Evolutionary conservation across 75 land plant genomes (phyloP).

Genomic region (Pinus tabuliformis): DNA sequence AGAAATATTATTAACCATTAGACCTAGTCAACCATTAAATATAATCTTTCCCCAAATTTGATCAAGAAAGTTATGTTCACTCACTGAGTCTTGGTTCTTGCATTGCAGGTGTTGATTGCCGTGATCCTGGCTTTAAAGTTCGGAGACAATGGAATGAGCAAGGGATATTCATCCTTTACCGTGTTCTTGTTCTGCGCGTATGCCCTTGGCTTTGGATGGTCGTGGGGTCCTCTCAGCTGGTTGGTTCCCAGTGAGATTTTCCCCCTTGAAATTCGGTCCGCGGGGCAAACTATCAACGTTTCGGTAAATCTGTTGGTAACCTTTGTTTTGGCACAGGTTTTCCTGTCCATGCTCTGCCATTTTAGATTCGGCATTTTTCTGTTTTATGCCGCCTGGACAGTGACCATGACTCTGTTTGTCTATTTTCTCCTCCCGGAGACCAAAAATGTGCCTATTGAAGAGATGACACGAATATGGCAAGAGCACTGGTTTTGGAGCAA

Average conservation of each 20-base stretch:
- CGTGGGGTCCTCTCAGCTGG: slow-evolving; percentile 47
- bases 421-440: slow-evolving; percentile 38
- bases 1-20: too few species aligned
- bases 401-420: slow-evolving; percentile 28
- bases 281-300: slow-evolving; percentile 35
- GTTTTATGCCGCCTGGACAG: slow-evolving; percentile 29
- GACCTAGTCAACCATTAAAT: too few species aligned
- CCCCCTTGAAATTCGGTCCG: slow-evolving; percentile 39
- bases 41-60: too few species aligned
- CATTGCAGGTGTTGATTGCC: too few species aligned
- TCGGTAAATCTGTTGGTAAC: slow-evolving; percentile 23
- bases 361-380: slow-evolving; percentile 33
- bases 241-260: slow-evolving; percentile 45
- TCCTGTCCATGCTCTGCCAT: slow-evolving; percentile 32
- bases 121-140: too few species aligned
- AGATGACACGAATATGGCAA: slow-evolving; percentile 66
- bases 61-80: too few species aligned
- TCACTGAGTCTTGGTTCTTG: too few species aligned
- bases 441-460: slow-evolving; percentile 59
- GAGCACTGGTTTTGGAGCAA: slow-evolving; percentile 90
- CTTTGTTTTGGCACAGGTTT: slow-evolving; percentile 32
- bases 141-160: slow-evolving; percentile 8
- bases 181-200: slow-evolving; percentile 23
- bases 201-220: slow-evolving; percentile 39
- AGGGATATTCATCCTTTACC: slow-evolving; percentile 12